These are phyloP conservation scores for Mycosarcoma maydis DNA, from an alignment of 1,284 basidiomycete species.

Conservation along the genomic window DNA sequence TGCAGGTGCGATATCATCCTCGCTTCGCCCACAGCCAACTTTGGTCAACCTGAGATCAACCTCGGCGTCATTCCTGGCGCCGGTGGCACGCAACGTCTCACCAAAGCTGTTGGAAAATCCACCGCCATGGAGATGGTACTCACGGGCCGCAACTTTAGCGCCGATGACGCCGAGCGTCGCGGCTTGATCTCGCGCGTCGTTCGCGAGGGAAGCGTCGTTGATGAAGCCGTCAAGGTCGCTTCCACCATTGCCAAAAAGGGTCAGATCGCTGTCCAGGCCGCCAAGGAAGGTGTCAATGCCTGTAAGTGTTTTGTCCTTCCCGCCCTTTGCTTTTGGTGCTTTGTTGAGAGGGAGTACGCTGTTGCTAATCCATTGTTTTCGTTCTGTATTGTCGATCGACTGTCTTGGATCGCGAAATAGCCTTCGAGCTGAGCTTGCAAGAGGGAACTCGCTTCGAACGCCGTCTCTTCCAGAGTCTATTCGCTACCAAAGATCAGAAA, in stretches of 20 bases:
- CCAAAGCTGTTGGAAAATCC: conserved; percentile 87
- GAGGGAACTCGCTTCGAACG: conserved; percentile 90
- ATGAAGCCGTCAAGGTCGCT: conserved; percentile 87
- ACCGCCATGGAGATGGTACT: conserved; percentile 94
- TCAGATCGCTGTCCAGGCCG: conserved; percentile 84
- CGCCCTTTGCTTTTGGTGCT: background rate
- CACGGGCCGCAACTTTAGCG: conserved; percentile 78
- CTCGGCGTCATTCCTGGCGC: conserved; percentile 93
- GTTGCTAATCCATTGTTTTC: no score
- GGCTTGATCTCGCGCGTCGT: conserved; percentile 86
- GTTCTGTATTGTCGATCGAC: background rate
- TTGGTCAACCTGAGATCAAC: conserved; percentile 97
- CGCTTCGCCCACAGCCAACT: conserved; percentile 89
- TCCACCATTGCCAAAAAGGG: conserved; percentile 85
- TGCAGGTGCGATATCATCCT: conserved; percentile 87
- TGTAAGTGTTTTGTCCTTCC: conserved; percentile 70
- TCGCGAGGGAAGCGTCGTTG: conserved; percentile 75
- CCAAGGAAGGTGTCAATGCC: conserved; percentile 93
- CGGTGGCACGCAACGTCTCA: conserved; percentile 84
- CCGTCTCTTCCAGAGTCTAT: conserved; percentile 88
- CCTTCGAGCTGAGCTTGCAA: conserved; percentile 81
- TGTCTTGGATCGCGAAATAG: conserved; percentile 1
- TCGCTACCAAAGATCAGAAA: conserved; percentile 96
- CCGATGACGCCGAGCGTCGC: conserved; percentile 85
- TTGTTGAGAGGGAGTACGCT: no score